Evolutionary conservation across 2,329 filamentous ascomycete species (phyloP).

Genomic region (Penicillium sp.): DNA sequence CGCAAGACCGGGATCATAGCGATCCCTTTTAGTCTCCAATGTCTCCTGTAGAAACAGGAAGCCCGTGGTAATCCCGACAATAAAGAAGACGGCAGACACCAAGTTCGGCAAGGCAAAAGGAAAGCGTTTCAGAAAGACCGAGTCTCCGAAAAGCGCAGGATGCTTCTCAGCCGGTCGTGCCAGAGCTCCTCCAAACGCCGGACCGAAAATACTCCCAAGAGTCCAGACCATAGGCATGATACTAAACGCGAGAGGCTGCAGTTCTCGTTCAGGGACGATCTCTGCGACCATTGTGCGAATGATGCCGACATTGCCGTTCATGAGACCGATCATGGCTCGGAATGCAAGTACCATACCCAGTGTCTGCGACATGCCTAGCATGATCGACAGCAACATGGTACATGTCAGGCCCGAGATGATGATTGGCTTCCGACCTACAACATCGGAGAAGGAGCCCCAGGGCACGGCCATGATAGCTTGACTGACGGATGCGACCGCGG

Average conservation of each 20-base stretch:
- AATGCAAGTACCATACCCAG: constrained; percentile 74
- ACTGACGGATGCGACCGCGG: constrained; percentile 65
- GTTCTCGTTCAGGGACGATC: constrained; percentile 77
- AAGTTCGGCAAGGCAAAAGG: constrained; percentile 85
- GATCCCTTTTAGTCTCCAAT: constrained; percentile 63
- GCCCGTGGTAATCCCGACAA: constrained; percentile 69
- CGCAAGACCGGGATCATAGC: constrained; percentile 68
- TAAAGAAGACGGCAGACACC: constrained; percentile 69
- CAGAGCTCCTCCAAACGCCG: constrained; percentile 79
- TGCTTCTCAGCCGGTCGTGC: constrained; percentile 73
- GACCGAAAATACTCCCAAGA: constrained; percentile 80
- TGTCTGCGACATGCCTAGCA: constrained; percentile 79
- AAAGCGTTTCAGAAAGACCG: constrained; percentile 65
- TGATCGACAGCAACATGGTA: constrained; percentile 74
- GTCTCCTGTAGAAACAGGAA: constrained; percentile 84
- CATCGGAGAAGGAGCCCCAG: constrained; percentile 74
- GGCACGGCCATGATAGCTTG: constrained; percentile 68
- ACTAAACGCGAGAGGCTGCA: constrained; percentile 85
- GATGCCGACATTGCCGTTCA: constrained; percentile 93
- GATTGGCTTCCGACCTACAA: constrained; percentile 73
- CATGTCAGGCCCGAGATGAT: constrained; percentile 69
- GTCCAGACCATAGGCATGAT: constrained; percentile 92
- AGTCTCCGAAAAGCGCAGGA: constrained; percentile 64
- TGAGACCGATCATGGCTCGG: constrained; percentile 71
- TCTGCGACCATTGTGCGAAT: constrained; percentile 89